A percentile compares a stretch with the other conserved stretches of the same genome.
Evolutionary conservation across 306 rosid genomes (phyloP).

Genomic region (Quercus bicolor): DNA sequence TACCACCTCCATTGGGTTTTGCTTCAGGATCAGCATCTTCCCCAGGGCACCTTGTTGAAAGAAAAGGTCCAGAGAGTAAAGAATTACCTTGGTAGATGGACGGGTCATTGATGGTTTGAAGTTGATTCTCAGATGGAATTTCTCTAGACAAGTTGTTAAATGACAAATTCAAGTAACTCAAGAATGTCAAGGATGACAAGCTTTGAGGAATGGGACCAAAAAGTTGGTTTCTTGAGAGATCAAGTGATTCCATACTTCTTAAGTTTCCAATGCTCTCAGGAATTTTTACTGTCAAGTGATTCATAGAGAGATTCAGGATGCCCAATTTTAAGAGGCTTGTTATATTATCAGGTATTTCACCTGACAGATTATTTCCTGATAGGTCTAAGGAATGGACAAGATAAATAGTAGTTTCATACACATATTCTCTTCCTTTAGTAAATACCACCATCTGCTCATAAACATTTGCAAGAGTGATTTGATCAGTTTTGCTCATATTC

Average conservation of each 20-base stretch:
- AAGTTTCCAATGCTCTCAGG: background rate
- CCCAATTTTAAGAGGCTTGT: background rate
- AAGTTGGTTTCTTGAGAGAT: constrained; percentile 6
- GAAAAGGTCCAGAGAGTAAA: constrained; percentile 5
- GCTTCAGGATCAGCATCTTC: too few relatives aligned
- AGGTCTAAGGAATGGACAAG: background rate
- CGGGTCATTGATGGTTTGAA: too few relatives aligned
- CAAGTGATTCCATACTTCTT: background rate
- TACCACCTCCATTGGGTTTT: too few relatives aligned
- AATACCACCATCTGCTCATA: background rate
- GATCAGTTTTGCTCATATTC: background rate
- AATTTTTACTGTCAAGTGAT: constrained; percentile 14
- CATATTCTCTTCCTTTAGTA: background rate
- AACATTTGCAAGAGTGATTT: background rate
- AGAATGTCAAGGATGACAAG: constrained; percentile 8
- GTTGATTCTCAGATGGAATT: constrained; percentile 14
- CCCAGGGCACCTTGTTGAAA: background rate
- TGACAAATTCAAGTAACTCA: constrained; percentile 12
- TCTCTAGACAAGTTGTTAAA: background rate
- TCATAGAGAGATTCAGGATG: constrained; percentile 8
- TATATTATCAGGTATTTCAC: constrained; percentile 4
- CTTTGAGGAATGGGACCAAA: background rate
- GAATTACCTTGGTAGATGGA: too few relatives aligned
- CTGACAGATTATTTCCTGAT: constrained; percentile 5
- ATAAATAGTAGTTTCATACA: background rate